These are phyloP conservation scores for Tephrocybe sp. DNA, from an alignment of 768 basidiomycete genomes.

Conservation along the genomic window DNA sequence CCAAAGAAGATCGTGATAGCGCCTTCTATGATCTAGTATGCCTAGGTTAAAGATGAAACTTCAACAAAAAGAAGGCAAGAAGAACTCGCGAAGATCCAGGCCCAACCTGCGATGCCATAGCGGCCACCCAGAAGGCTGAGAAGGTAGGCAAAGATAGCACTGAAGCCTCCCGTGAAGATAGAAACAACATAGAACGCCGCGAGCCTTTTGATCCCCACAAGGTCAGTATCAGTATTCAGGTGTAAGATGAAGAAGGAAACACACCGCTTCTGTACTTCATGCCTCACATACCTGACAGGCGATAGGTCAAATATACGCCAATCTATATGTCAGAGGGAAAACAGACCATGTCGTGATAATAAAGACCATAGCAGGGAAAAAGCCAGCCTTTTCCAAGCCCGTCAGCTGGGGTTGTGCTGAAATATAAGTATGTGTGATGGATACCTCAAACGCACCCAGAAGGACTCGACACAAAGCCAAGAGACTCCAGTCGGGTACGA, in stretches of 20 bases:
- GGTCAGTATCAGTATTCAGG: background rate
- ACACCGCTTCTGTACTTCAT: constrained; percentile 52
- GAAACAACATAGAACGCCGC: constrained; percentile 49
- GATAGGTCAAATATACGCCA: background rate
- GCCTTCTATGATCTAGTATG: constrained; percentile 47
- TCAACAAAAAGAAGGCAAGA: background rate
- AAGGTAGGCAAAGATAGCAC: constrained; percentile 46
- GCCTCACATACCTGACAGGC: constrained; percentile 43
- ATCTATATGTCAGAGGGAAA: background rate
- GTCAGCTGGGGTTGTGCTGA: background rate
- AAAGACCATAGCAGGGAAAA: constrained; percentile 50
- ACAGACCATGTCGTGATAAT: constrained; percentile 50
- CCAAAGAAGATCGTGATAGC: constrained; percentile 45
- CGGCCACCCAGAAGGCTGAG: constrained; percentile 42
- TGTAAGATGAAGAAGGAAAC: constrained; percentile 7
- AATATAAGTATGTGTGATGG: background rate
- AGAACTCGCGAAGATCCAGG: constrained; percentile 56
- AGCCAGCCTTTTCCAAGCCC: constrained; percentile 38
- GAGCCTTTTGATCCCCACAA: constrained; percentile 28
- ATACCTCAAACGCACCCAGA: constrained; percentile 44
- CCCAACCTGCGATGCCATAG: constrained; percentile 45
- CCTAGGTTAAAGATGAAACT: background rate
- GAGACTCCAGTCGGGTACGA: constrained; percentile 41
- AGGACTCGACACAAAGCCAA: constrained; percentile 40
- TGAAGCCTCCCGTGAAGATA: constrained; percentile 44